Evolutionary conservation across 257 asterid genomes (phyloP), one percentile per base, ranked within the genome.

Genomic region (Mitragyna speciosa): DNA sequence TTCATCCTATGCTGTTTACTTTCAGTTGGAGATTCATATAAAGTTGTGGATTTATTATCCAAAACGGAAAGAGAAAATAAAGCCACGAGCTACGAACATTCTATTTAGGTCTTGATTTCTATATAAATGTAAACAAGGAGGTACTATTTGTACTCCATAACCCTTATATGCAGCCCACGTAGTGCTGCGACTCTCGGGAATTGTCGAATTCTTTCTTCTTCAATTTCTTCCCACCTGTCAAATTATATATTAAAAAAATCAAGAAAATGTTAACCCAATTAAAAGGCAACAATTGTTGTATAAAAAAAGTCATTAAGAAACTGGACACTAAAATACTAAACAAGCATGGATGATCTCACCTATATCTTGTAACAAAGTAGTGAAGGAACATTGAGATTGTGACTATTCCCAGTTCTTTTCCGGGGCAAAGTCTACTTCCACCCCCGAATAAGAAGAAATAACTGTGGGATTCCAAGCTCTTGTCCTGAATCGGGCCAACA

Each of bases 161-260:
- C 88, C 78, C 82, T 88, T 15, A 89, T 73, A 71, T 87, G 91
- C 52, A 89, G 83, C 2, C 98, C 97, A 26, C 89, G 85, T 79
- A 97, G 94, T 64, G 97, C 97, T 84, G 85, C 87, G 83, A 94
- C 97, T 87, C 97, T 91, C 0, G 98, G 97, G 70, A 92, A 94
- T 70, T 85, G 8, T 68, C 76, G 12, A 24, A 94, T 87, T 79
- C 76, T 84, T 41, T 87, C 85, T 56, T 85, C 93, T 79, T 91
- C 96, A n/a, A 89, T 68, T 82, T 89, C 97, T 83, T 94, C 90
- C 96, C 97, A 92, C 72, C 98, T 94, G 88, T 0, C 17, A n/a
- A 33, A 66, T 54, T 54, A 79, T 71, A 36, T 10, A 59, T 78
- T 24, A 20, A 6, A 49, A 72, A 17, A 6, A 4, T 16, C 20